Percentiles rank a stretch among this genome's conserved stretches.
Evolutionary conservation across 108 stramenopile genomes (phyloP).

Genomic region (Heterococcus sp.): DNA sequence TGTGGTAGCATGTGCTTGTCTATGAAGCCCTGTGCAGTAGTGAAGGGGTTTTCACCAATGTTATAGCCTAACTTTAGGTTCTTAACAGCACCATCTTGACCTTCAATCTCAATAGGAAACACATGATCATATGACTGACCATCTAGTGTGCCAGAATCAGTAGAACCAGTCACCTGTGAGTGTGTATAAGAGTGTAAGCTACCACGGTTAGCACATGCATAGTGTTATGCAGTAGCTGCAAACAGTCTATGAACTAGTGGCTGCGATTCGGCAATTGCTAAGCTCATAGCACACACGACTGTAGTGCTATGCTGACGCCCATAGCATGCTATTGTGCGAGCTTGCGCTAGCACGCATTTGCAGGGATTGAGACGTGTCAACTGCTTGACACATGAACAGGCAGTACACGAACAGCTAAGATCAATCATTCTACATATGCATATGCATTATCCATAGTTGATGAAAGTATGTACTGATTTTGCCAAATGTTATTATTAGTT

Average conservation of each 20-base stretch:
- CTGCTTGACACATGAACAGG: no score
- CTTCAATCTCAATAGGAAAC: constrained; percentile 89
- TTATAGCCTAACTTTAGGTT: constrained; percentile 88
- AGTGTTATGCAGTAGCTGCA: no score
- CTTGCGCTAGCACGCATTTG: not conserved
- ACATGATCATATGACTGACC: constrained; percentile 85
- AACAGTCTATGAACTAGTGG: not conserved
- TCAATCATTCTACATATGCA: no score
- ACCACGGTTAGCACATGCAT: not conserved
- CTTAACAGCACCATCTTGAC: constrained; percentile 70
- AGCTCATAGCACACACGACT: no score
- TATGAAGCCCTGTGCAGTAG: constrained; percentile 88
- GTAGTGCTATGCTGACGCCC: not conserved
- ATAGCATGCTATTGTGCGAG: not conserved
- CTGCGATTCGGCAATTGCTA: not conserved
- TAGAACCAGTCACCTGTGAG: constrained; percentile 75
- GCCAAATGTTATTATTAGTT: no score
- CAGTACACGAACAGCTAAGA: no score
- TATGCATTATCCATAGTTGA: no score
- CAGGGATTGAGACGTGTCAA: no score
- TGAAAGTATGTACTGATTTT: no score
- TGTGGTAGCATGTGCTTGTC: constrained; percentile 84
- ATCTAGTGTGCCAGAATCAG: constrained; percentile 66
- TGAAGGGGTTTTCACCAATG: constrained; percentile 93
- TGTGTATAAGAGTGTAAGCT: not conserved